Percentiles rank a stretch among this genome's conserved stretches.
These are phyloP conservation scores for Recurvomyces mirabilis DNA, from an alignment of 495 filamentous ascomycete genomes.

Conservation along the genomic window DNA sequence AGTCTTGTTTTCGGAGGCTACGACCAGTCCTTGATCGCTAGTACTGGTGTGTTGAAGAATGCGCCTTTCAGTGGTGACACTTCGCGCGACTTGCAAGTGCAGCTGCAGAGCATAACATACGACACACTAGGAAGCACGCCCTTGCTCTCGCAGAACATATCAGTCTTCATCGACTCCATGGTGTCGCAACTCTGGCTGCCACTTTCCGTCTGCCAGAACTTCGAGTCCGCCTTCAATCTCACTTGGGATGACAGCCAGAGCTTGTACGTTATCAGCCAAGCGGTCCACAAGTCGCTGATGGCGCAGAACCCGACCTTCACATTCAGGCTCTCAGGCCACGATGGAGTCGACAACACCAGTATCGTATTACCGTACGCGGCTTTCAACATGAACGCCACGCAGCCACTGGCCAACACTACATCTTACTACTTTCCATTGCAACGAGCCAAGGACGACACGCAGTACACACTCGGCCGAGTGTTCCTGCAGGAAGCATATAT, in stretches of 20 bases:
- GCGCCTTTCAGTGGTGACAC: slow-evolving; percentile 8
- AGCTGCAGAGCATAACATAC: slow-evolving; percentile 21
- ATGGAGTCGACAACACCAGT: slow-evolving; percentile 1
- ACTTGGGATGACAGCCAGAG: slow-evolving; percentile 46
- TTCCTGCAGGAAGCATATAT: slow-evolving; percentile 64
- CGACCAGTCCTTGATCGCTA: slow-evolving; percentile 45
- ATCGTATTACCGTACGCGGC: slow-evolving; percentile 35
- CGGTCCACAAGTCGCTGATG: slow-evolving; percentile 20
- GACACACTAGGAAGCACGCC: background rate
- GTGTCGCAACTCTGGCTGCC: slow-evolving; percentile 60
- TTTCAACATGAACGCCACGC: slow-evolving; percentile 47
- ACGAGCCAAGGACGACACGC: slow-evolving; percentile 38
- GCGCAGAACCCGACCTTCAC: slow-evolving; percentile 23
- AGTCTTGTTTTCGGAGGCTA: slow-evolving; percentile 55
- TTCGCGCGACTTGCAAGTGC: slow-evolving; percentile 18
- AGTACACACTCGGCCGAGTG: slow-evolving; percentile 50
- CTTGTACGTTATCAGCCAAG: slow-evolving; percentile 26
- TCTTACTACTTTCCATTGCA: slow-evolving; percentile 54
- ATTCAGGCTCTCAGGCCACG: slow-evolving; percentile 13
- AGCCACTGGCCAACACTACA: slow-evolving; percentile 40
- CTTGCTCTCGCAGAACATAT: slow-evolving; percentile 11
- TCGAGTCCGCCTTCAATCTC: slow-evolving; percentile 48
- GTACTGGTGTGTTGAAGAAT: slow-evolving; percentile 33
- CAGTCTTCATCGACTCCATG: slow-evolving; percentile 52
- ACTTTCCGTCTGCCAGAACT: slow-evolving; percentile 43